phyloP scores from a whole-genome alignment of 2,329 filamentous ascomycete genomes.

The Lecanicillium sp. region DNA sequence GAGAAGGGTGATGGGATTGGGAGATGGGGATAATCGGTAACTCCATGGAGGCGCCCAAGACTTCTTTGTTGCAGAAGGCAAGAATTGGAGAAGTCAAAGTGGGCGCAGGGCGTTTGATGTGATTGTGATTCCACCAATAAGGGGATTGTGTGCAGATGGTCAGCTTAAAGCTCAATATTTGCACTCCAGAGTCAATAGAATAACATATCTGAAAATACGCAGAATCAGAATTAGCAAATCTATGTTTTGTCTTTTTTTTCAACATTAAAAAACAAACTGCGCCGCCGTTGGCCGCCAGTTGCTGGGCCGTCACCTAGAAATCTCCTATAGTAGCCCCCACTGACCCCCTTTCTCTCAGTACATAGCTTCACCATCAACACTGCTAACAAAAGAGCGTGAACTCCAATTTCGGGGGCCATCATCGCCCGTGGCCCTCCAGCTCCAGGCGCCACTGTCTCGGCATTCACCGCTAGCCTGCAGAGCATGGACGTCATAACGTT shows the following conservation, averaged over 20 bases:
- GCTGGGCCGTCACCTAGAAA: background rate
- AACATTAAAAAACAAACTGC: background rate
- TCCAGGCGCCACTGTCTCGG: background rate
- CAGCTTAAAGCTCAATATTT: too few relatives aligned
- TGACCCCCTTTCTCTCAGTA: background rate
- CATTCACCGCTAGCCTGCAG: conserved; percentile 1
- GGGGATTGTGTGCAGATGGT: background rate
- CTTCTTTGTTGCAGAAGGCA: too few relatives aligned
- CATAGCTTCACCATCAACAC: background rate
- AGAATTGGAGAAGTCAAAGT: background rate
- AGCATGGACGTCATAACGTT: conserved; percentile 10
- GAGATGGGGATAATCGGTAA: background rate
- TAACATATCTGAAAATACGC: too few relatives aligned
- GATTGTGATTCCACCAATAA: conserved; percentile 5
- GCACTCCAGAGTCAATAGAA: too few relatives aligned
- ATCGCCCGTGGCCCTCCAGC: too few relatives aligned
- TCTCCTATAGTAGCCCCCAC: background rate
- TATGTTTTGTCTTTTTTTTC: background rate
- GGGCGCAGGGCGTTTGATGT: background rate
- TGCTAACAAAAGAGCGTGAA: background rate
- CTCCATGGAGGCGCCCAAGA: too few relatives aligned
- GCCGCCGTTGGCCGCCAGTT: background rate
- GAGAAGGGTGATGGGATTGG: background rate
- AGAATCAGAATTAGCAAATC: too few relatives aligned
- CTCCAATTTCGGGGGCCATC: too few relatives aligned